phyloP scores from a whole-genome alignment of 1,284 basidiomycete species.

The Lentinus polychrous region DNA sequence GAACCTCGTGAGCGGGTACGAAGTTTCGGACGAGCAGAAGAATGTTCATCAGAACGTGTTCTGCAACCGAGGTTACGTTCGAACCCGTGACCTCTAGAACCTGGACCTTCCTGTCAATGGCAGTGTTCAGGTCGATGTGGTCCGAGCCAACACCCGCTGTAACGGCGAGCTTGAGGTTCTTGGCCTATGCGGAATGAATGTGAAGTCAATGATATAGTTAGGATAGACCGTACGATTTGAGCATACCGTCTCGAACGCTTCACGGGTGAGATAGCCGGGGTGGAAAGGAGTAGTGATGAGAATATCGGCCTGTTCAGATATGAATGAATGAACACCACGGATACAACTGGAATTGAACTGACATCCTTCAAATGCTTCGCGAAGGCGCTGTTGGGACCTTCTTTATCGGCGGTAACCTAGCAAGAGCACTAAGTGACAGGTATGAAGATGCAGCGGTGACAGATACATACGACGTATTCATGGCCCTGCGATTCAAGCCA shows the following conservation, averaged over 20 bases:
- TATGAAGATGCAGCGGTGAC: not conserved
- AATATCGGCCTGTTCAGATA: constrained; percentile 44
- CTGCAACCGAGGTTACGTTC: constrained; percentile 84
- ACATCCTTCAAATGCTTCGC: constrained; percentile 82
- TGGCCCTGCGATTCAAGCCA: constrained; percentile 72
- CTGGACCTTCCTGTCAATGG: constrained; percentile 11
- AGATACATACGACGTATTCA: constrained; percentile 50
- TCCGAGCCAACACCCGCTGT: constrained; percentile 93
- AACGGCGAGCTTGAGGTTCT: constrained; percentile 85
- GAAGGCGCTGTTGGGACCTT: constrained; percentile 78
- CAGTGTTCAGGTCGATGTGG: constrained; percentile 82
- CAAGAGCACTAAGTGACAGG: not conserved
- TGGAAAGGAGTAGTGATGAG: constrained; percentile 89
- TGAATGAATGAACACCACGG: not conserved
- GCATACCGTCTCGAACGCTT: constrained; percentile 44
- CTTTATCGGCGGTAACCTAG: constrained; percentile 65
- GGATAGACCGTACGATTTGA: not conserved
- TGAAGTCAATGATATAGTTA: not conserved
- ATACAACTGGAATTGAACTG: constrained; percentile 19
- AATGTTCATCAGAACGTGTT: constrained; percentile 81
- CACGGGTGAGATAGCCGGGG: constrained; percentile 79
- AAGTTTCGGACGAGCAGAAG: constrained; percentile 82
- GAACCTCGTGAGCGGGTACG: constrained; percentile 63
- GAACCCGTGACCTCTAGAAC: constrained; percentile 20
- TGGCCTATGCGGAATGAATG: constrained; percentile 43